These are phyloP conservation scores for Dothideomycetes sp. DNA, from an alignment of 2,329 filamentous ascomycete genomes.

Conservation along the genomic window DNA sequence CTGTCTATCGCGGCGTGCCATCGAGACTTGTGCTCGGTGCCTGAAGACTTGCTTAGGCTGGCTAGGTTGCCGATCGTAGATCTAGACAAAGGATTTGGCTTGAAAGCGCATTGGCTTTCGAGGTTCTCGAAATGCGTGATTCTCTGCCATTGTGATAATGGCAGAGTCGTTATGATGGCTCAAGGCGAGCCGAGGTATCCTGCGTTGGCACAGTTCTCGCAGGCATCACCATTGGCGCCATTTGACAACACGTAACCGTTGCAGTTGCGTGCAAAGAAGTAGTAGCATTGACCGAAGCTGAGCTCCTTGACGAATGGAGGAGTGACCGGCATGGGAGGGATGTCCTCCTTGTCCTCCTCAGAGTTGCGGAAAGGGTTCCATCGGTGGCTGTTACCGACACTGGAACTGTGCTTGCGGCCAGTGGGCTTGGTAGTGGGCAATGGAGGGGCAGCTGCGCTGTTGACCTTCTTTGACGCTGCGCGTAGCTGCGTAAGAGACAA, in stretches of 20 bases:
- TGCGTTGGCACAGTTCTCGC: constrained; percentile 16
- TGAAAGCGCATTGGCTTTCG: not conserved
- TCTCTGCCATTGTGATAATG: not conserved
- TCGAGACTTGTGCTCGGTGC: not conserved
- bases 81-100: too few relatives aligned
- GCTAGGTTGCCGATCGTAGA: not conserved
- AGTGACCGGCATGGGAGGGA: constrained; percentile 11
- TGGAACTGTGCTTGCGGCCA: constrained; percentile 10
- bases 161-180: not conserved
- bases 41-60: not conserved
- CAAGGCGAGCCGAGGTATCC: constrained; percentile 13
- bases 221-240: constrained; percentile 21
- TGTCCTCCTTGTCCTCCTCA: constrained; percentile 10
- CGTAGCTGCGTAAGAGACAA: constrained; percentile 9
- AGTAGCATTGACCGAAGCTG: constrained; percentile 24
- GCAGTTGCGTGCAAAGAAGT: constrained; percentile 24
- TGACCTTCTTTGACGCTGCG: constrained; percentile 9
- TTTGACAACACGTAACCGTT: constrained; percentile 23
- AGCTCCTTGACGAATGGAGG: constrained; percentile 15
- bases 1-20: not conserved
- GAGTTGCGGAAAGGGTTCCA: constrained; percentile 10
- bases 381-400: constrained; percentile 8
- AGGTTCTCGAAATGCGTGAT: not conserved
- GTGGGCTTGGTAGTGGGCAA: constrained; percentile 7
- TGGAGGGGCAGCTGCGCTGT: constrained; percentile 6